Percentiles rank a stretch among this genome's conserved stretches.
phyloP scores from a whole-genome alignment of 208 protist species.

The Acanthamoeba royreba region DNA sequence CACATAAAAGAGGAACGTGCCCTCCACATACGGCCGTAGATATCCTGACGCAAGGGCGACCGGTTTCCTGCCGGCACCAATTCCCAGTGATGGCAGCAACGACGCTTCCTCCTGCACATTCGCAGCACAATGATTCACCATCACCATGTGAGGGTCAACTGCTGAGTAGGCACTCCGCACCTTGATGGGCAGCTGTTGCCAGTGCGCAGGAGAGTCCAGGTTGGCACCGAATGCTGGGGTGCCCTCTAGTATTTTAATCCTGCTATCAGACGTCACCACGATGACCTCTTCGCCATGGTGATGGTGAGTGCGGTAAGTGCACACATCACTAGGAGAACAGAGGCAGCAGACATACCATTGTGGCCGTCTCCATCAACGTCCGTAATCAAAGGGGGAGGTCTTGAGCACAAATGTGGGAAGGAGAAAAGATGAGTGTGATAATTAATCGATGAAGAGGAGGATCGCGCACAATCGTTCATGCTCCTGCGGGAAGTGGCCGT shows the following conservation, averaged over 20 bases:
- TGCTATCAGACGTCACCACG: background rate
- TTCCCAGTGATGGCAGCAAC: slow-evolving; percentile 43
- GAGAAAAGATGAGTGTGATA: background rate
- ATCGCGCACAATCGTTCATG: background rate
- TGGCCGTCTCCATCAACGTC: slow-evolving; percentile 64
- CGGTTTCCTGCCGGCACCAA: slow-evolving; percentile 50
- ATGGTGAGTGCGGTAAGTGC: background rate
- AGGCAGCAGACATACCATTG: slow-evolving; percentile 41
- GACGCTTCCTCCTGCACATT: slow-evolving; percentile 17
- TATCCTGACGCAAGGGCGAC: slow-evolving; percentile 56
- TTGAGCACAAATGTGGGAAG: background rate
- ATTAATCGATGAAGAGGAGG: background rate
- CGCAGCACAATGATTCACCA: background rate
- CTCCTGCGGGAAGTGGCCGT: slow-evolving; percentile 3
- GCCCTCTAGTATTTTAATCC: slow-evolving; percentile 23
- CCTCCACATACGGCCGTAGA: background rate
- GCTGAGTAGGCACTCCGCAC: background rate
- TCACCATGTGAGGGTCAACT: slow-evolving; percentile 15
- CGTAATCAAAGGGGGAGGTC: slow-evolving; percentile 56
- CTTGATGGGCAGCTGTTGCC: background rate
- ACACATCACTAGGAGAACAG: background rate
- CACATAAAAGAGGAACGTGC: background rate
- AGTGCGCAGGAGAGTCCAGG: background rate
- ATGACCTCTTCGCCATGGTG: background rate
- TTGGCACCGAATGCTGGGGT: background rate